phyloP scores from a whole-genome alignment of 805 yeast species.

The Cyberlindnera maritima region DNA sequence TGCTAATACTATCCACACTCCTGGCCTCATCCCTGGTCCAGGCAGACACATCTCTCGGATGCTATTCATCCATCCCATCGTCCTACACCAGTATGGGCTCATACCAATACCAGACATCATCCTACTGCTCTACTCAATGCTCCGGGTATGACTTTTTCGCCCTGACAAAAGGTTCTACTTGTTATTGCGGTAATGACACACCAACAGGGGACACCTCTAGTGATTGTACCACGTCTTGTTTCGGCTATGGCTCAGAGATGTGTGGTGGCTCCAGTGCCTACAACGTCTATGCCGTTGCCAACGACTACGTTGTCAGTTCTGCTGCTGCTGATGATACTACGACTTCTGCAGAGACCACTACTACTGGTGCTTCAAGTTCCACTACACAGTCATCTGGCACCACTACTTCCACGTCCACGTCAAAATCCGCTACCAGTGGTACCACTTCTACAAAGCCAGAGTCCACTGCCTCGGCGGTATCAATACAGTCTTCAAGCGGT shows the following conservation, averaged over 20 bases:
- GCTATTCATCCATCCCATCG: slow-evolving; percentile 21
- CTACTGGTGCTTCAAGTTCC: background rate
- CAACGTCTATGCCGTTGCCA: slow-evolving; percentile 34
- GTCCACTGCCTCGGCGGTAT: slow-evolving; percentile 9
- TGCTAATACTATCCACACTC: slow-evolving; percentile 1
- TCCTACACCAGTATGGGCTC: slow-evolving; percentile 32
- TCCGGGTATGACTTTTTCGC: slow-evolving; percentile 40
- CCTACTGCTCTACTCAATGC: slow-evolving; percentile 48
- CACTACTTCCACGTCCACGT: slow-evolving; percentile 18
- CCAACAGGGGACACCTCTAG: slow-evolving; percentile 35
- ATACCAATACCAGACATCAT: slow-evolving; percentile 48
- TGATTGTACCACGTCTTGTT: slow-evolving; percentile 45
- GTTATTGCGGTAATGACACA: slow-evolving; percentile 56
- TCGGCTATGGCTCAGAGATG: slow-evolving; percentile 52
- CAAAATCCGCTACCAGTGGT: slow-evolving; percentile 7
- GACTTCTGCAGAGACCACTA: background rate
- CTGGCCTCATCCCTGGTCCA: background rate
- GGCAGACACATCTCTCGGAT: slow-evolving; percentile 15
- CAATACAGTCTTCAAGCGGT: slow-evolving; percentile 22
- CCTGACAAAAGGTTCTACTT: slow-evolving; percentile 43
- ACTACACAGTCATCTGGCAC: slow-evolving; percentile 1
- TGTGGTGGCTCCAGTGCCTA: slow-evolving; percentile 63
- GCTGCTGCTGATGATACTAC: slow-evolving; percentile 2
- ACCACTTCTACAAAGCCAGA: slow-evolving; percentile 23
- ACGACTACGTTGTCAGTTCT: slow-evolving; percentile 6